Percentiles rank a stretch among this genome's conserved stretches.
These are phyloP conservation scores for Bipolaris oryzae DNA, from an alignment of 2,329 filamentous ascomycete species.

Conservation along the genomic window DNA sequence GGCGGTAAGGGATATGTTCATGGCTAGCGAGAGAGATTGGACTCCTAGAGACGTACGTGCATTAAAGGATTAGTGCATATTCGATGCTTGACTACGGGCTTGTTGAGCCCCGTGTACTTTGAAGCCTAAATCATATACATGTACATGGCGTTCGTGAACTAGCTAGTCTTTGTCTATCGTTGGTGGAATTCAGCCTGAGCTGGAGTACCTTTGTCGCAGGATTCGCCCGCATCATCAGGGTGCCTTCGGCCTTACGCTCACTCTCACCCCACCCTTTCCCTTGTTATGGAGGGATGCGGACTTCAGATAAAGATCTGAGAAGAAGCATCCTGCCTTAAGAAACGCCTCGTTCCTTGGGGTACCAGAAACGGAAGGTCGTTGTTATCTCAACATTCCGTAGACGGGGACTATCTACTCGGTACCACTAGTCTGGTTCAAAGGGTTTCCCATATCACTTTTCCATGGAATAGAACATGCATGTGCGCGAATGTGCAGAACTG, in stretches of 20 bases:
- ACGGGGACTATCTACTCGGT: not conserved
- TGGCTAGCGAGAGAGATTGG: constrained; percentile 48
- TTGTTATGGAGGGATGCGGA: not conserved
- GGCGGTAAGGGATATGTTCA: constrained; percentile 48
- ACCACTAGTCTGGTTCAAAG: not conserved
- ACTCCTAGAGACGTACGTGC: constrained; percentile 17
- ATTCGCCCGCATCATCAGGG: not conserved
- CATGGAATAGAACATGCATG: constrained; percentile 5
- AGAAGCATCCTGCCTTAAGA: not conserved
- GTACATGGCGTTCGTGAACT: not conserved
- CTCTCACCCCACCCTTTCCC: not conserved
- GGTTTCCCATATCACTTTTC: not conserved
- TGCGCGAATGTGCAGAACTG: not conserved
- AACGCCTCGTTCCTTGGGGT: not conserved
- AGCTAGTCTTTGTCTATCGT: not conserved
- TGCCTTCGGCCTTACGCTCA: not conserved
- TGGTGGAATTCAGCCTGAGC: not conserved
- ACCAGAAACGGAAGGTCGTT: not conserved
- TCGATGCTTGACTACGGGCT: not conserved
- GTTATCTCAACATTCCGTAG: no score
- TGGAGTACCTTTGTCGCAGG: not conserved
- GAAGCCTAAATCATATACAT: not conserved
- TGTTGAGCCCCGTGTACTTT: not conserved
- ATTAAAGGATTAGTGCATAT: not conserved
- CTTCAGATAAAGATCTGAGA: not conserved